These are phyloP conservation scores for Hypoxylon rubiginosum DNA, from an alignment of 2,329 filamentous ascomycete species.

Conservation along the genomic window DNA sequence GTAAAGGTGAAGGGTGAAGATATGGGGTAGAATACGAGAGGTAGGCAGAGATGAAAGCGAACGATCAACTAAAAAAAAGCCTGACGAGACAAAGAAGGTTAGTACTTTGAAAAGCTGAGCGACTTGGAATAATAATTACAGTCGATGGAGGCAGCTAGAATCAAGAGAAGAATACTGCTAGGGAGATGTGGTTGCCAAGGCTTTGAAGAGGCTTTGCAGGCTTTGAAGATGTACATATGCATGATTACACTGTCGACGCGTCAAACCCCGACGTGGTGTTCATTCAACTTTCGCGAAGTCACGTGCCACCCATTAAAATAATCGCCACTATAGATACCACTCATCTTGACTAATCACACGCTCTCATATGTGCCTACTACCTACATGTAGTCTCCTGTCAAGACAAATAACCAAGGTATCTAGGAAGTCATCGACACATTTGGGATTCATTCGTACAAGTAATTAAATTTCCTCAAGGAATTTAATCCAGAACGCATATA, in stretches of 20 bases:
- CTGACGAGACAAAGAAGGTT: no score
- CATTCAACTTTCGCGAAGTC: constrained; percentile 41
- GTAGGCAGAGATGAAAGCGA: no score
- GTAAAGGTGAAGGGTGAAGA: background rate
- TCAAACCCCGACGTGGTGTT: constrained; percentile 21
- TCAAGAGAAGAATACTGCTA: background rate
- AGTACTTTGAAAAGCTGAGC: no score
- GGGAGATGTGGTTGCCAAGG: background rate
- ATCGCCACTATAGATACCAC: background rate
- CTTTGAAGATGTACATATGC: background rate
- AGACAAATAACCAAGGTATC: no score
- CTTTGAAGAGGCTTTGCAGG: background rate
- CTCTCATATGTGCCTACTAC: background rate
- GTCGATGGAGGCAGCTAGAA: no score
- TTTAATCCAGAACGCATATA: background rate
- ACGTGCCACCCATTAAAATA: constrained; percentile 41
- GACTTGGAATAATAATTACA: no score
- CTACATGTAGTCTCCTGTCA: background rate
- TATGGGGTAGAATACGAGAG: no score
- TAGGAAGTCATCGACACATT: background rate
- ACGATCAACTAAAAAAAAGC: no score
- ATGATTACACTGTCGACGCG: constrained; percentile 29
- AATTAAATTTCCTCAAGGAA: background rate
- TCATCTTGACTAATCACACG: background rate
- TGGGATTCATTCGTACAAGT: background rate